Conservation (phyloP, 2,329 filamentous ascomycete genomes). For the Ophiocordyceps camponoti-floridani region DNA sequence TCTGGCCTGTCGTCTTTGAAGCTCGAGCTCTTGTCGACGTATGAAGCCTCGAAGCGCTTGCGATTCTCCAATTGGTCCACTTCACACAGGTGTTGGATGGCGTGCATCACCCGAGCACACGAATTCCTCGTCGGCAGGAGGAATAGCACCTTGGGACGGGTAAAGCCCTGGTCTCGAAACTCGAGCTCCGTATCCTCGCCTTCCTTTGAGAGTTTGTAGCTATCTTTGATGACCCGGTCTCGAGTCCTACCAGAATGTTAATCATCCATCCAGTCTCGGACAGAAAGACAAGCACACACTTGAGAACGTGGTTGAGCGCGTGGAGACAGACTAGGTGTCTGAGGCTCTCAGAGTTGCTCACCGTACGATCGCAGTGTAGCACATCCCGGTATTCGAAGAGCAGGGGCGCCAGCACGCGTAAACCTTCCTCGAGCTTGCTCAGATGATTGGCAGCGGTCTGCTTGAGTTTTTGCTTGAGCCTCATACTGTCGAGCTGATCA, state of each 20-base stretch:
- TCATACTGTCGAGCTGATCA: slow-evolving; percentile 25
- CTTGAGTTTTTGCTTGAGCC: slow-evolving; percentile 54
- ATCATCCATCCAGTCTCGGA: background rate
- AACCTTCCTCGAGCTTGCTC: slow-evolving; percentile 38
- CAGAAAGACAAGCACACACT: slow-evolving; percentile 32
- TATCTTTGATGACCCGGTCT: slow-evolving; percentile 85
- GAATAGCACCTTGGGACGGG: slow-evolving; percentile 81
- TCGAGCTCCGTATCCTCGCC: slow-evolving; percentile 49
- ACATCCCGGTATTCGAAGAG: slow-evolving; percentile 74
- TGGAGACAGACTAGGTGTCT: slow-evolving; percentile 65
- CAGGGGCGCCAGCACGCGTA: slow-evolving; percentile 48
- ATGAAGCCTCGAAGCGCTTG: slow-evolving; percentile 77
- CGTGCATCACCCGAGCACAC: slow-evolving; percentile 61
- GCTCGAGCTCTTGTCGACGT: slow-evolving; percentile 44
- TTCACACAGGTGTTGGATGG: slow-evolving; percentile 56
- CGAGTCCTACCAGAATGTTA: slow-evolving; percentile 39
- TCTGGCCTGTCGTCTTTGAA: slow-evolving; percentile 60
- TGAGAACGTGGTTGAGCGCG: slow-evolving; percentile 80
- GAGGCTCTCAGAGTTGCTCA: slow-evolving; percentile 48
- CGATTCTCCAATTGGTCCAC: slow-evolving; percentile 91
- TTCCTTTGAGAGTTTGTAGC: slow-evolving; percentile 54
- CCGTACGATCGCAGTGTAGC: slow-evolving; percentile 54
- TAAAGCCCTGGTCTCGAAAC: slow-evolving; percentile 85
- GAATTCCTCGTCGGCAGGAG: slow-evolving; percentile 78
- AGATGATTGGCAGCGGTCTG: slow-evolving; percentile 34